Evolutionary conservation across 208 protist genomes (phyloP).

Genomic region (Vickermania spadyakhi): DNA sequence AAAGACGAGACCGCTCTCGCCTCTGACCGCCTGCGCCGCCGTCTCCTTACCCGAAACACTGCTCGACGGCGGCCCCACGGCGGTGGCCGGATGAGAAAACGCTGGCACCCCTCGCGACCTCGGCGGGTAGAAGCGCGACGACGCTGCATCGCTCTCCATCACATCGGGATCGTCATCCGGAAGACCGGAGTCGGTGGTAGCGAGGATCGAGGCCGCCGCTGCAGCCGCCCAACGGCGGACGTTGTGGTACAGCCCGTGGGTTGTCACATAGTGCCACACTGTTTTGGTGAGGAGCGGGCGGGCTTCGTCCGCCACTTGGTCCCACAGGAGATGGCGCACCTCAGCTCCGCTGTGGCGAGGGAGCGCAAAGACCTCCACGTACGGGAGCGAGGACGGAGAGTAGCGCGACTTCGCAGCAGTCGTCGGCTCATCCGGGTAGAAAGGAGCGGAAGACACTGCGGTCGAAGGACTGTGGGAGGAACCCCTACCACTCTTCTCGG

Average conservation of each 20-base stretch:
- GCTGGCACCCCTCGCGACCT: not conserved
- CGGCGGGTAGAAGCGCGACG: not conserved
- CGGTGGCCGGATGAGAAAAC: not conserved
- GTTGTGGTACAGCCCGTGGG: conserved; percentile 58
- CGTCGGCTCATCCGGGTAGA: not conserved
- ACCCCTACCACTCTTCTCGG: too few species aligned
- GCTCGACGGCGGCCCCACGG: not conserved
- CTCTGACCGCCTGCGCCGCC: conserved; percentile 11
- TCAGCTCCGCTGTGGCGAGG: conserved; percentile 67
- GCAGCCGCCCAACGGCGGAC: not conserved
- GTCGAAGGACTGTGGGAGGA: too few species aligned
- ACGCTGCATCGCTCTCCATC: not conserved
- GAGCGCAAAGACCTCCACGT: conserved; percentile 78
- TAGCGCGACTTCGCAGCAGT: not conserved
- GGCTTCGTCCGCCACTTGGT: conserved; percentile 49
- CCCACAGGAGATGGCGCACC: conserved; percentile 80
- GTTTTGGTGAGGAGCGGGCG: conserved; percentile 41
- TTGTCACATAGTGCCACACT: conserved; percentile 75
- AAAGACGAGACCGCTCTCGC: not conserved
- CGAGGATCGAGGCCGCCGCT: not conserved
- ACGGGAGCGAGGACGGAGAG: conserved; percentile 16
- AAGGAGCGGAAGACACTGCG: too few species aligned
- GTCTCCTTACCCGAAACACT: conserved; percentile 58
- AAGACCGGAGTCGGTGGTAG: not conserved
- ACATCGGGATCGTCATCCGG: not conserved